Evolutionary conservation across 768 basidiomycete genomes (phyloP), one percentile per base, ranked within the genome.

Genomic region (Bullera alba): DNA sequence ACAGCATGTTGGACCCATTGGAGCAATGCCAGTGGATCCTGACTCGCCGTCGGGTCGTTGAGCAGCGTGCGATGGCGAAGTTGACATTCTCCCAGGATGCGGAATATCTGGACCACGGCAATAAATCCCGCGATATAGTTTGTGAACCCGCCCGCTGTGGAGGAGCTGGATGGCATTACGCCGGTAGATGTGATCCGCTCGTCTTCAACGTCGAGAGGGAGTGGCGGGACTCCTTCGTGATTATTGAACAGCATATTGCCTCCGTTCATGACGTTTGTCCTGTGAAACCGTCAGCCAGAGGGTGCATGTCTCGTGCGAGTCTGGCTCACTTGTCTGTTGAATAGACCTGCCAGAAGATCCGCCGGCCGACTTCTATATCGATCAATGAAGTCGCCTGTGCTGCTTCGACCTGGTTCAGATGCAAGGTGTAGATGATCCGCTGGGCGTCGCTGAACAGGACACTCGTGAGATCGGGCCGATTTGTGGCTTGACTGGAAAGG

Each of bases 81-180:
- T 48, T 60, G 48, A 46, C 64, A 65, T 39, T 62, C 61, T 6
- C 51, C 51, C 10, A 65, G 35, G 16, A 60, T 58, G 32, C 55
- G 54, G 46, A 62, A 60, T 8, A 65, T 46, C 10, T 46, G 49
- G 6, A 50, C 30, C 28, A 53, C 39, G 30, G 54, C 46, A 15
- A 57, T 51, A 39, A 62, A 65, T 8, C 64, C 64, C 14, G 52
- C 50, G 54, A 65, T 65, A 41, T 65, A 62, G 5, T 55, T 57
- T 28, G 49, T 34, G 16, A 35, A 42, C 17, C 50, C 50, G 37
- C 10, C 7, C 8, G 37, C 8, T 14, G 12, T 21, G 7, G 37
- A 21, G 12, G 12, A 21, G 19, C 8, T 12, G 10, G 8, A 7
- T 10, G 37, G 37, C 8, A 10, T 10, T 10, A 7, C 8, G 5